Evolutionary conservation across 106 monocot species (phyloP), one percentile per base, ranked within the genome.

Genomic region (Allium sativum): DNA sequence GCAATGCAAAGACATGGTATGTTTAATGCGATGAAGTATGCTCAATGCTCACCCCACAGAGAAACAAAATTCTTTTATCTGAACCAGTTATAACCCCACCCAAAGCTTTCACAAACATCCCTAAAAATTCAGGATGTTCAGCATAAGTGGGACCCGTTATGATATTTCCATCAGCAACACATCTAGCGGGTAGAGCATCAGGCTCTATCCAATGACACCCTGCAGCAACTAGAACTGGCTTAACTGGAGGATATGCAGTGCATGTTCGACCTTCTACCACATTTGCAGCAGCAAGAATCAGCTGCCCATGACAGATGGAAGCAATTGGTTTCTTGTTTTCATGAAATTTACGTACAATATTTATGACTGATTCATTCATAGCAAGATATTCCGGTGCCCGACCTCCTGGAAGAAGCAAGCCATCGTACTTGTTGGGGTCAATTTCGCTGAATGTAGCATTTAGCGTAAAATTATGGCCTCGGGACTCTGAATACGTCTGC

Each of bases 321-420:
- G 83, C 86, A 64, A 92, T 78, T 48, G 92, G 74, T 61, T 87
- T 92, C 4, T 56, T 53, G 45, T 64, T 66, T 0, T 65, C 66
- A 3, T 72, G 69, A 59, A 92, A 81, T 9, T 73, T 68, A 0
- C 58, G 51, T 6, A 87, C 86, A 21, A 93, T 10, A n/a, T 63
- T 52, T 43, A 85, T 7, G 45, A 93, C 82, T 3, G 70, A 68
- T 45, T 62, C 59, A 71, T 93, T 42, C 69, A 82, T 81, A 21
- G 88, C 79, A 11, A 93, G 82, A 56, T 93, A 93, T 55, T 93
- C 92, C 12, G 92, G 86, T 15, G 92, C 83, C 14, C 92, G 83
- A 0, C 86, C 92, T 70, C 92, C 92, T 12, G 92, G 92, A 47
- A 92, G 78, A 31, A 92, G 44, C 7, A 92, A 53, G 6, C 88